phyloP scores from a whole-genome alignment of 108 stramenopile genomes.

The Cyclotella choctawhatcheeana region DNA sequence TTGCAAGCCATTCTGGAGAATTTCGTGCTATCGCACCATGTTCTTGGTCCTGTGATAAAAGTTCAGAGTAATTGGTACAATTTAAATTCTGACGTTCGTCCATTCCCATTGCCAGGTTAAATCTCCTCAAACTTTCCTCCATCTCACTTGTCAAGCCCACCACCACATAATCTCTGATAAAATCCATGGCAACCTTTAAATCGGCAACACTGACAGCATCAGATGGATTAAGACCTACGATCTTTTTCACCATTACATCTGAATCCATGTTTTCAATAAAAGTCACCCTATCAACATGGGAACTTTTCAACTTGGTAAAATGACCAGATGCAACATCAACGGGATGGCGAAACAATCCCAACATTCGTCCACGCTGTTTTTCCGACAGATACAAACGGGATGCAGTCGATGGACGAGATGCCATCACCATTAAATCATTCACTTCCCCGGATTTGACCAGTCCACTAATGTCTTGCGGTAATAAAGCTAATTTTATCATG shows the following conservation, averaged over 20 bases:
- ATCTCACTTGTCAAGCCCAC: conserved; percentile 51
- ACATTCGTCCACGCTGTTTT: conserved; percentile 40
- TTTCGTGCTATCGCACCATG: neutral
- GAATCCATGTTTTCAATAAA: conserved; percentile 29
- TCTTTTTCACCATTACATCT: conserved; percentile 30
- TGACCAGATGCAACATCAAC: conserved; percentile 47
- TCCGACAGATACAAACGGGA: conserved; percentile 1
- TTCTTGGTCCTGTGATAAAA: neutral
- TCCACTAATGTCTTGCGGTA: neutral
- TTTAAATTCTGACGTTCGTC: conserved; percentile 20
- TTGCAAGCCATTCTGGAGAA: conserved; percentile 19
- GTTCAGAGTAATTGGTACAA: conserved; percentile 19
- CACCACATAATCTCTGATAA: conserved; percentile 45
- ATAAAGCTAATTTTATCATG: neutral
- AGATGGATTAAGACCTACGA: conserved; percentile 18
- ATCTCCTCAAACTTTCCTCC: conserved; percentile 45
- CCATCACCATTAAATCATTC: conserved; percentile 8
- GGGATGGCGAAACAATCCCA: conserved; percentile 53
- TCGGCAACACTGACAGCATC: conserved; percentile 27
- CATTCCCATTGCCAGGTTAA: conserved; percentile 38
- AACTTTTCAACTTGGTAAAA: conserved; percentile 25
- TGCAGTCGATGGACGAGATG: neutral
- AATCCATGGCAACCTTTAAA: conserved; percentile 47
- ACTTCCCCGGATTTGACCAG: conserved; percentile 9
- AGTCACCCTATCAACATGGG: conserved; percentile 12